Conservation (phyloP, 176 grass and related monocot species). For the Carex myosuroides region DNA sequence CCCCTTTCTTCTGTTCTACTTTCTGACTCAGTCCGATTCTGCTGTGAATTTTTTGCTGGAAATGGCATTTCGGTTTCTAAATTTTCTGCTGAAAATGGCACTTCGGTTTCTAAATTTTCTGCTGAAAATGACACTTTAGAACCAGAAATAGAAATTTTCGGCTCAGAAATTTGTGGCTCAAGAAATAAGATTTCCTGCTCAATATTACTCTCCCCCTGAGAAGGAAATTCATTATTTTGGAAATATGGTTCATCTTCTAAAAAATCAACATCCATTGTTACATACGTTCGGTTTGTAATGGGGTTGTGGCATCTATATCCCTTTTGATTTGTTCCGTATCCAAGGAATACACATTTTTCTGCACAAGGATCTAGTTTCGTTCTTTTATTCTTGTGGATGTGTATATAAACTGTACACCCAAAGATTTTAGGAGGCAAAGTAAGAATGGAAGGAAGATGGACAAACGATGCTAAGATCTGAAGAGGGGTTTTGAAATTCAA, state of each 20-base stretch:
- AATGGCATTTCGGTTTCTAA: too few relatives aligned
- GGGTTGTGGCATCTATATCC: not conserved
- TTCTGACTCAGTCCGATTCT: too few relatives aligned
- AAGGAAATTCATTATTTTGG: not conserved
- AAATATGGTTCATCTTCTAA: not conserved
- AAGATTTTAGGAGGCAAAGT: not conserved
- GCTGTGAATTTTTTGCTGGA: too few relatives aligned
- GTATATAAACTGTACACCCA: not conserved
- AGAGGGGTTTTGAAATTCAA: not conserved
- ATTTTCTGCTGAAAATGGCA: too few relatives aligned
- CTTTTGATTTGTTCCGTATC: not conserved
- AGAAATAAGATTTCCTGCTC: not conserved
- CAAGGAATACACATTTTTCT: not conserved
- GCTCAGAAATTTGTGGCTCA: not conserved
- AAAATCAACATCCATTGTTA: not conserved
- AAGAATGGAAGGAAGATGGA: not conserved
- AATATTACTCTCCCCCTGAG: not conserved
- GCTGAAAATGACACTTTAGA: too few relatives aligned
- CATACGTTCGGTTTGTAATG: not conserved
- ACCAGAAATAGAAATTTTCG: too few relatives aligned
- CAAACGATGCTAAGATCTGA: not conserved
- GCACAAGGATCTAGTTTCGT: not conserved
- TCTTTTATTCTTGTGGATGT: not conserved
- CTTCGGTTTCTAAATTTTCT: too few relatives aligned
- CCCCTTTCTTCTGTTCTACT: too few relatives aligned